Conservation (phyloP, 1,284 basidiomycete species). For the Apiotrichum porosum region DNA sequence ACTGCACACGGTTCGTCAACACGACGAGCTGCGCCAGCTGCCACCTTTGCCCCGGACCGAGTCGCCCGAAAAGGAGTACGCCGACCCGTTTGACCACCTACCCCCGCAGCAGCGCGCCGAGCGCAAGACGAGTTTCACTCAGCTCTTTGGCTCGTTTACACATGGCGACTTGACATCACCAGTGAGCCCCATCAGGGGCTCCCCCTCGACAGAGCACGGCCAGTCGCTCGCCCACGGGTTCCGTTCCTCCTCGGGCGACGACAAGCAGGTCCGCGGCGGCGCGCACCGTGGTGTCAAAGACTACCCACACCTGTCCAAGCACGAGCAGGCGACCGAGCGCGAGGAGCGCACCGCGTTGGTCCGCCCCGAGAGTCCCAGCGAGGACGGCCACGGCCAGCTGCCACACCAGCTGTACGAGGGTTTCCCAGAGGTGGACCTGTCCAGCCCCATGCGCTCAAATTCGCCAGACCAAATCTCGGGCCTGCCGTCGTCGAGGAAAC, state of each 20-base stretch:
- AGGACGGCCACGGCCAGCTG: neutral
- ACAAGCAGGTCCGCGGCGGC: slow-evolving; percentile 19
- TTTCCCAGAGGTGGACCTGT: too few relatives aligned
- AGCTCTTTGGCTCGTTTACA: slow-evolving; percentile 8
- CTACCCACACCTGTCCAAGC: slow-evolving; percentile 31
- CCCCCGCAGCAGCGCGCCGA: neutral
- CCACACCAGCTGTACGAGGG: too few relatives aligned
- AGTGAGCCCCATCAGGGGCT: neutral
- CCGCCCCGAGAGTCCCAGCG: neutral
- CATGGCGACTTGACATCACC: neutral
- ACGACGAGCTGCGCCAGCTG: slow-evolving; percentile 10
- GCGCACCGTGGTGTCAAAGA: slow-evolving; percentile 26
- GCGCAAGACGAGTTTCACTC: slow-evolving; percentile 1
- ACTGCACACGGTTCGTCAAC: slow-evolving; percentile 27
- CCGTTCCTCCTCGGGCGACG: neutral
- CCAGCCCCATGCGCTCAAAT: too few relatives aligned
- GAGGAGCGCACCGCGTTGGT: slow-evolving; percentile 35
- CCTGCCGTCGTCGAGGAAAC: too few relatives aligned
- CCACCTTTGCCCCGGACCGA: too few relatives aligned
- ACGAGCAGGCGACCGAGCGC: slow-evolving; percentile 22
- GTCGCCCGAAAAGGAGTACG: neutral
- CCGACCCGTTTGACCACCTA: neutral
- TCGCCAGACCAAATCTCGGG: too few relatives aligned
- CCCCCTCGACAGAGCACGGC: neutral
- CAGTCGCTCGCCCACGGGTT: neutral